Percentiles rank a stretch among this genome's conserved stretches.
Conservation (phyloP, 352 stramenopile genomes). For the Peronospora belbahrii region DNA sequence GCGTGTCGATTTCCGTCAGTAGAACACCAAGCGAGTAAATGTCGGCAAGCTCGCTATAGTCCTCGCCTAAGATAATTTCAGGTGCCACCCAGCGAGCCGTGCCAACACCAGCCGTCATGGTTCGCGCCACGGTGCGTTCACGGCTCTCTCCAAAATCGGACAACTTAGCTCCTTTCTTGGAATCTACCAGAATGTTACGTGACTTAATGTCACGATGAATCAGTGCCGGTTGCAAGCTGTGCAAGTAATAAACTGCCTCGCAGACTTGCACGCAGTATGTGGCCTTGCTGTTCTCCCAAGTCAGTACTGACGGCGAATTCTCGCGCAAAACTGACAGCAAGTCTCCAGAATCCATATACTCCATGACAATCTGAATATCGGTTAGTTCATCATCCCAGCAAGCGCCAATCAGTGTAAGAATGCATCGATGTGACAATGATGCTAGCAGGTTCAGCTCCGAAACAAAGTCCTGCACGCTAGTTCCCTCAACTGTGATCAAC, state of each 20-base stretch:
- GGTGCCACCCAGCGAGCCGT: constrained; percentile 70
- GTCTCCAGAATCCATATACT: constrained; percentile 75
- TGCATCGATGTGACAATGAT: constrained; percentile 62
- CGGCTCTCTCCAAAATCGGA: constrained; percentile 72
- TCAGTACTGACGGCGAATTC: constrained; percentile 34
- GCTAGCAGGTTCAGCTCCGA: constrained; percentile 79
- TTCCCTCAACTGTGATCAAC: constrained; percentile 46
- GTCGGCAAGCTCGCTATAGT: constrained; percentile 64
- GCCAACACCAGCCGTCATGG: constrained; percentile 67
- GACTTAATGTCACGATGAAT: constrained; percentile 91
- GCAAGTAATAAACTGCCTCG: constrained; percentile 83
- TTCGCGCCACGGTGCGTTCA: constrained; percentile 63
- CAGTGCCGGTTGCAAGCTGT: constrained; percentile 78
- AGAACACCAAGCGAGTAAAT: constrained; percentile 71
- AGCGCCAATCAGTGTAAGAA: constrained; percentile 61
- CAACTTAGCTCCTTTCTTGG: constrained; percentile 60
- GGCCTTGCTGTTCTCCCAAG: constrained; percentile 55
- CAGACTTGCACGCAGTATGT: constrained; percentile 73
- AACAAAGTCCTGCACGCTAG: constrained; percentile 59
- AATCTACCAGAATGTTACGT: constrained; percentile 85
- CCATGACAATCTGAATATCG: constrained; percentile 71
- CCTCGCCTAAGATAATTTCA: constrained; percentile 71
- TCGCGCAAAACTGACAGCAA: constrained; percentile 52
- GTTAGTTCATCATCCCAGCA: constrained; percentile 63
- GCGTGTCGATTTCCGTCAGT: constrained; percentile 61